Base-by-base conservation (phyloP, 1,139 yeast species). In the Scheffersomyces lignicola region DNA sequence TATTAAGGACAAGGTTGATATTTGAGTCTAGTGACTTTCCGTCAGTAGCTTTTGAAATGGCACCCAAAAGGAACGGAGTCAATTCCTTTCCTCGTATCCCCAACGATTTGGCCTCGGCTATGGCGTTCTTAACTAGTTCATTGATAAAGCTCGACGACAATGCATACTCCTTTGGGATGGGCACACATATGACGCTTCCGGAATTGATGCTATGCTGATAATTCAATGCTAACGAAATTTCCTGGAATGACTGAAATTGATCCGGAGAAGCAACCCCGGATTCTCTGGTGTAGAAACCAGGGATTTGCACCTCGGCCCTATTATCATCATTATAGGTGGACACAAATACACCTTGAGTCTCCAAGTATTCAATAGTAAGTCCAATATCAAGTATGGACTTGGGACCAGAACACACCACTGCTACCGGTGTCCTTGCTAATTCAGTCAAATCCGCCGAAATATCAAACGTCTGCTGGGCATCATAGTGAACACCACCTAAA, bases 361-460 rank as follows among this genome's bases (percentile, higher is more conserved):
- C 96, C 39, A 88, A 65, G 51, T 81, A 86, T 54, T 88, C 97
- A 76, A 87, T 72, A 0, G 97, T 88, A 43, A 83, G 69, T 9
- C 76, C 80, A 40, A 89, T 82, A 52, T 88, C 96, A 42, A 88
- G 65, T 35, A 88, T 87, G 23, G 90, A 80, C 56, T 88, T 88
- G 3, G 96, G 96, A 0, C 97, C 97, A 8, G 95, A 81, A 53
- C 96, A 88, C 3, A 88, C 90, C 11, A 88, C 96, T 1, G 90
- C 80, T 2, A 88, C 88, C 0, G 92, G 88, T 0, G 95, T 88
- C 37, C 81, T 67, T 1, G 90, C 85, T 38, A 89, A 67, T 52
- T 88, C 97, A 25, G 87, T 89, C 44, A 88, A 72, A 58, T 88
- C 97, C 4, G 96, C 95, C 44, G 92, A 82, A 17, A 88, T 69